These are phyloP conservation scores for Populus pruinosa DNA, from an alignment of 345 rosid species.

Conservation along the genomic window DNA sequence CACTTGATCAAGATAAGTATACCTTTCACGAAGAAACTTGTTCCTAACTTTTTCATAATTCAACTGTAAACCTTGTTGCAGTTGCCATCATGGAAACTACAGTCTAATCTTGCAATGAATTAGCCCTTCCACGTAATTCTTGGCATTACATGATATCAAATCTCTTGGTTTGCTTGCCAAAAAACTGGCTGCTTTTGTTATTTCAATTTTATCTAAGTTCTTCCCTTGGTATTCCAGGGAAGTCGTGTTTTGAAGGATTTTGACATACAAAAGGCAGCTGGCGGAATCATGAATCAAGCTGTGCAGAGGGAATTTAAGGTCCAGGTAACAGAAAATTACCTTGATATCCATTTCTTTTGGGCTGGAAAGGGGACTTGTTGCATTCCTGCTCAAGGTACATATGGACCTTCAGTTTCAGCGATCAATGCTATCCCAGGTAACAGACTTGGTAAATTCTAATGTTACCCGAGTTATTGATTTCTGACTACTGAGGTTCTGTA, in stretches of 20 bases:
- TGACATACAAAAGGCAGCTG: constrained; percentile 30
- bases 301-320: constrained; percentile 8
- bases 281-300: constrained; percentile 24
- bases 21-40: too few species aligned
- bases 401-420: constrained; percentile 41
- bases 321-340: constrained; percentile 25
- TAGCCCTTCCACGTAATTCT: too few species aligned
- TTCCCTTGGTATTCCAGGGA: constrained; percentile 16
- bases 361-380: constrained; percentile 40
- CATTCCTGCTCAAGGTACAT: constrained; percentile 26
- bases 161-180: too few species aligned
- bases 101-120: too few species aligned
- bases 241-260: constrained; percentile 31
- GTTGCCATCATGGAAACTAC: too few species aligned
- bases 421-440: constrained; percentile 61
- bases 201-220: not conserved
- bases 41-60: too few species aligned
- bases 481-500: constrained; percentile 13
- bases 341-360: constrained; percentile 38
- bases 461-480: constrained; percentile 10
- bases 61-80: too few species aligned
- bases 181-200: not conserved
- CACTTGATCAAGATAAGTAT: too few species aligned
- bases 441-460: not conserved
- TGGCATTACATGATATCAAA: too few species aligned